phyloP scores from a whole-genome alignment of 2,329 filamentous ascomycete species.

The Ophiostoma ulmi region DNA sequence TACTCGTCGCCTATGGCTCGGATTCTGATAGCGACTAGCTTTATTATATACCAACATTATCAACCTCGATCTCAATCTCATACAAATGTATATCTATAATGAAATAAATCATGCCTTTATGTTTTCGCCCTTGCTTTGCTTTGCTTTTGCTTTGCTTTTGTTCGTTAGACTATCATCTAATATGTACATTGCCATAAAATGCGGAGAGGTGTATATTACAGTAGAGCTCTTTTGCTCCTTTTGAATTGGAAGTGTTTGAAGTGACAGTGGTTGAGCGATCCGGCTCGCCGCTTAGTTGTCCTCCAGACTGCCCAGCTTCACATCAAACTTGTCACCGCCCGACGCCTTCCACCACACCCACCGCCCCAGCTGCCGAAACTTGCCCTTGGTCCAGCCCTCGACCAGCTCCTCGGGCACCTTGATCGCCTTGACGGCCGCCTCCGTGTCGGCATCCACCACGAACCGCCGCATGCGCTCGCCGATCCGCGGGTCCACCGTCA shows the following conservation, averaged over 20 bases:
- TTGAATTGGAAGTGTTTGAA: neutral
- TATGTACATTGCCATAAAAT: neutral
- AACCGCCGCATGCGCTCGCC: slow-evolving; percentile 75
- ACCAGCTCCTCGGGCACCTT: slow-evolving; percentile 62
- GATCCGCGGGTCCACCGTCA: slow-evolving; percentile 73
- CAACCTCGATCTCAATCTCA: too few relatives aligned
- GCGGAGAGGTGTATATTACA: slow-evolving; percentile 11
- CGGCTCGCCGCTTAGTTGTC: slow-evolving; percentile 18
- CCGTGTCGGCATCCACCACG: slow-evolving; percentile 62
- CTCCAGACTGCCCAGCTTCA: slow-evolving; percentile 27
- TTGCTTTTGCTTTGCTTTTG: neutral
- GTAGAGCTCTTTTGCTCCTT: neutral
- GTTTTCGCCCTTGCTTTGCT: too few relatives aligned
- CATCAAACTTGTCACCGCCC: slow-evolving; percentile 39
- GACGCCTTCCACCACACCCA: slow-evolving; percentile 45
- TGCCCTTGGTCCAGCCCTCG: slow-evolving; percentile 63
- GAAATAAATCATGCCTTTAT: too few relatives aligned
- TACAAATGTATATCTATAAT: too few relatives aligned
- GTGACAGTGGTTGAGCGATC: too few relatives aligned
- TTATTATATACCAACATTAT: neutral
- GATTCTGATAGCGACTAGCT: slow-evolving; percentile 43
- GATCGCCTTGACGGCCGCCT: slow-evolving; percentile 59
- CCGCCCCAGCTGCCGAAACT: slow-evolving; percentile 48
- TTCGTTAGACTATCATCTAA: neutral
- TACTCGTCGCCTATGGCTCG: slow-evolving; percentile 54